These are phyloP conservation scores for Flaveria trinervia DNA, from an alignment of 129 eudicot species.

Conservation along the genomic window DNA sequence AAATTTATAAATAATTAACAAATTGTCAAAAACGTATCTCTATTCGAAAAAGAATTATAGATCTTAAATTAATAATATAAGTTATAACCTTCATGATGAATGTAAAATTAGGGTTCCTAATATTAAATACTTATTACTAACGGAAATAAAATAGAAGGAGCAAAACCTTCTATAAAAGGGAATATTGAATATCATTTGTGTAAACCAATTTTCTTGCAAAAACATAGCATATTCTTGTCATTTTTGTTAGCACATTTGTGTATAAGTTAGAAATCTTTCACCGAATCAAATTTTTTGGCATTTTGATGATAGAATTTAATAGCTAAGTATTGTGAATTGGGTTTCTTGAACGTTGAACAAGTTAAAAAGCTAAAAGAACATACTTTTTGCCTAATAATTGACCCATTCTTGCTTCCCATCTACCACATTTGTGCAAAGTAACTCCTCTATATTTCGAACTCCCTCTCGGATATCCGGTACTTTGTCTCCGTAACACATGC, in stretches of 20 bases:
- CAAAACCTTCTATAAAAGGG: constrained; percentile 12
- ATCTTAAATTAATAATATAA: neutral
- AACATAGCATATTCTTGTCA: neutral
- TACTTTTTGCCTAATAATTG: constrained; percentile 99
- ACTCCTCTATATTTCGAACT: constrained; percentile 96
- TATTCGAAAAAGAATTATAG: neutral
- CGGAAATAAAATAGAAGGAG: neutral
- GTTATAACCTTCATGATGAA: neutral
- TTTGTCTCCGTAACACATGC: constrained; percentile 95
- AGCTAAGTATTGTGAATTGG: neutral
- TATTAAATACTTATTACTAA: neutral
- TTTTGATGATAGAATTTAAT: neutral
- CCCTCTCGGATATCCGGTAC: constrained; percentile 97
- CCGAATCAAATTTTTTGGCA: neutral
- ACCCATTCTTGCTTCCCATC: constrained; percentile 99
- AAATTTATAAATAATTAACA: neutral
- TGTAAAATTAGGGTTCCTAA: constrained; percentile 1
- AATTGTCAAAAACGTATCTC: neutral
- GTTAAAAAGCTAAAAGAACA: constrained; percentile 1
- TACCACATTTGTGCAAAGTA: constrained; percentile 95
- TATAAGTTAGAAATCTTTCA: constrained; percentile 7
- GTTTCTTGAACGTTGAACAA: neutral
- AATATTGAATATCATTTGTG: neutral
- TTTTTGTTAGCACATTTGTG: neutral
- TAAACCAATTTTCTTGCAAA: constrained; percentile 6